Evolutionary conservation across 129 eudicot genomes (phyloP).

Genomic region (Silybum marianum): DNA sequence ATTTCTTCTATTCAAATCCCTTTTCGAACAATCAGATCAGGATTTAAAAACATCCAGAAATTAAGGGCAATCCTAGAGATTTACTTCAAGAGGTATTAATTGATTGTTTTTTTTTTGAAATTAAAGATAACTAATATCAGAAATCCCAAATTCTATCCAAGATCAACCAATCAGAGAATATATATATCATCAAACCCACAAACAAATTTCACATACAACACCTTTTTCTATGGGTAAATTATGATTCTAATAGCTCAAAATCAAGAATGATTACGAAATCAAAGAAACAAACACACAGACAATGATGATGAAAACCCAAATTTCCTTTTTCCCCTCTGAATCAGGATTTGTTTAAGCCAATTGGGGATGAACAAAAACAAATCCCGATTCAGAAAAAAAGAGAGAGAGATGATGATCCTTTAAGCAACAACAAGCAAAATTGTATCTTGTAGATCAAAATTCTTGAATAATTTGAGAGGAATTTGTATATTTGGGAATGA

Average conservation of each 20-base stretch:
- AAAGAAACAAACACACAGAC: background rate
- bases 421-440: slow-evolving; percentile 14
- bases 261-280: slow-evolving; percentile 9
- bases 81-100: slow-evolving; percentile 1
- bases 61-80: slow-evolving; percentile 1
- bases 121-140: background rate
- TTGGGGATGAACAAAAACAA: slow-evolving; percentile 27
- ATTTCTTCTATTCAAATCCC: slow-evolving; percentile 5
- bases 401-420: slow-evolving; percentile 14
- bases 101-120: background rate
- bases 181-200: slow-evolving; percentile 32
- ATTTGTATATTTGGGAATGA: slow-evolving; percentile 9
- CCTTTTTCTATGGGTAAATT: slow-evolving; percentile 14
- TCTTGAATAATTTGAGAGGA: background rate
- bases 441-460: background rate
- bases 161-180: slow-evolving; percentile 12
- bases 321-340: slow-evolving; percentile 12
- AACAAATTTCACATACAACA: slow-evolving; percentile 28
- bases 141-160: slow-evolving; percentile 19
- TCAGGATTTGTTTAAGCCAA: slow-evolving; percentile 41
- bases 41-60: background rate
- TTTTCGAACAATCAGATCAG: background rate
- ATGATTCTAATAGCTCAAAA: slow-evolving; percentile 17
- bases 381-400: slow-evolving; percentile 35
- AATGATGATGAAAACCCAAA: background rate